A percentile compares a stretch with the other conserved stretches of the same genome.
Conservation (phyloP, 495 filamentous ascomycete genomes). For the Wilcoxina mikolae region DNA sequence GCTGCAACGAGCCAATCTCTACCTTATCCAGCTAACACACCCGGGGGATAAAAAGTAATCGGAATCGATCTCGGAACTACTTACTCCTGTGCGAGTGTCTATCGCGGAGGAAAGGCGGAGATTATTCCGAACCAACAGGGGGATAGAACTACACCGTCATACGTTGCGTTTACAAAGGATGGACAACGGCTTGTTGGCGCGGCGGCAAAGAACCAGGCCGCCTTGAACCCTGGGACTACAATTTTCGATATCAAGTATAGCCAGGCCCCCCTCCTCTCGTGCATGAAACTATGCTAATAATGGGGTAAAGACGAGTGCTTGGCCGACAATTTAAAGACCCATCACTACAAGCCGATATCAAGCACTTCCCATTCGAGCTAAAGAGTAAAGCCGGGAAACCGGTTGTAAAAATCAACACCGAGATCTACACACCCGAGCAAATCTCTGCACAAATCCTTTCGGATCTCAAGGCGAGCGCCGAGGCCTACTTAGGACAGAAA, state of each 20-base stretch:
- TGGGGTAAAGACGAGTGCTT: constrained; percentile 61
- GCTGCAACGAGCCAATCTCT: background rate
- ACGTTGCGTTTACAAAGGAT: constrained; percentile 73
- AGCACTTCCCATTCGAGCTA: constrained; percentile 84
- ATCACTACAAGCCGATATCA: constrained; percentile 67
- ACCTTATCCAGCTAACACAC: background rate
- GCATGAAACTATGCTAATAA: background rate
- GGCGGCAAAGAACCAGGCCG: constrained; percentile 98
- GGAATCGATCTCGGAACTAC: constrained; percentile 91
- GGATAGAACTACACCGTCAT: constrained; percentile 97
- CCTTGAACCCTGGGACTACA: constrained; percentile 69
- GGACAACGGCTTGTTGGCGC: constrained; percentile 98
- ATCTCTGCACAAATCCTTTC: constrained; percentile 72
- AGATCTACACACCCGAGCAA: constrained; percentile 68
- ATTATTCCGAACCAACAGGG: constrained; percentile 94
- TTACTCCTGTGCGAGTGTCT: constrained; percentile 98
- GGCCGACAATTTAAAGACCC: constrained; percentile 82
- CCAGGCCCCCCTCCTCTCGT: constrained; percentile 1
- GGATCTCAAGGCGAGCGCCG: constrained; percentile 96
- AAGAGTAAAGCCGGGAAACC: constrained; percentile 69
- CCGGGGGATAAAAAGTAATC: constrained; percentile 18
- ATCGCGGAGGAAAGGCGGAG: constrained; percentile 82
- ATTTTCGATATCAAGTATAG: constrained; percentile 83
- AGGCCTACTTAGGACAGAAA: constrained; percentile 83
- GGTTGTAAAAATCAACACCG: constrained; percentile 60